Evolutionary conservation across 257 asterid species (phyloP), one percentile per base, ranked within the genome.

Genomic region (Solanum boliviense): DNA sequence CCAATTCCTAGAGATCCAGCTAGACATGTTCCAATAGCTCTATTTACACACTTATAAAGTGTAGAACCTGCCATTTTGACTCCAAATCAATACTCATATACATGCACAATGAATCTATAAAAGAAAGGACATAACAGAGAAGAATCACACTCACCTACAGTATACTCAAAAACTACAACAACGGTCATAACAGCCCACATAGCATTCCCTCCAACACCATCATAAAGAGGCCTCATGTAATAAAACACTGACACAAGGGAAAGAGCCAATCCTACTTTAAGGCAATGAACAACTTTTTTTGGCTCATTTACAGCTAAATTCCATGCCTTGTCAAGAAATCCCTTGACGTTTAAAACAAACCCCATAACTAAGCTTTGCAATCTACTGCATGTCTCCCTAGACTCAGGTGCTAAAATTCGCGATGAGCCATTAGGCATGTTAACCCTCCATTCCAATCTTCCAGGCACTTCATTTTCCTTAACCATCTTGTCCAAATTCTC

Each of bases 111-210:
- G 70, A 82, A 82, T 48, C 12, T 46, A 58, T 32, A 39, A 58
- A 70, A 7, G 18, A 58, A 56, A 5, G 18, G 38, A 48, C 7
- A 13, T 67, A 87, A 78, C 58, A 5, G 32, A 16, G 46, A 34
- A 60, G 9, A 11, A 87, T 23, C 39, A 75, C 41, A 90, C 96
- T 3, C 88, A 94, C 98, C 98, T 3, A 95, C 98, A 9, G 95
- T 93, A 90, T 95, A 96, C 79, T 96, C 99, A 56, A 90, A 96
- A 38, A 94, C 98, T 21, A 94, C 98, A 16, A 96, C 98, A 15
- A 96, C 99, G 2, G 99, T 96, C 96, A 96, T 93, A 58, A 96
- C 92, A 7, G 99, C 98, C 99, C 99, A 96, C 93, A 96, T 95
- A 56, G 98, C 98, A 89, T 90, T 94, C 48, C 96, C 96, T 72